Evolutionary conservation across 2,329 filamentous ascomycete species (phyloP), one percentile per base, ranked within the genome.

Genomic region (Arthrobotrys megalospora): DNA sequence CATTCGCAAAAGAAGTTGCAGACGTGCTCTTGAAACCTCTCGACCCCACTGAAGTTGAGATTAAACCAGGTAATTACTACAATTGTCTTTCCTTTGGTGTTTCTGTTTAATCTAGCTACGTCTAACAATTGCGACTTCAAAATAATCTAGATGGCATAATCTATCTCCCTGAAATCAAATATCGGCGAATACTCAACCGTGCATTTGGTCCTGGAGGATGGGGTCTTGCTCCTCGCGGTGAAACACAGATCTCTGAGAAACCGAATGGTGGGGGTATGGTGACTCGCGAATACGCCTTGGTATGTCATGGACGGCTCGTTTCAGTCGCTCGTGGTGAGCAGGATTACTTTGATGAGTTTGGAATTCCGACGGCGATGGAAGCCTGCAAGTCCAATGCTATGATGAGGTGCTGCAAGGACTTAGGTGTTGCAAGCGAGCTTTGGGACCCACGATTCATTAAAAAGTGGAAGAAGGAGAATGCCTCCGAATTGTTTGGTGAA

Each of bases 81-180:
- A 60, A 6, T 1, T 11, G 3, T 11, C 12, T 19, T 32, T 58
- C n/a, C 16, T 43, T 60, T 34, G 36, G 2, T 28, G 11, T 60
- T 64, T 21, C 12, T 32, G 34, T 70, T 36, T 32, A n/a, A 48
- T 58, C 12, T 41, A 32, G 14, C 24, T 24, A 21, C 16, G 16
- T 48, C 43, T 68, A 50, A 65, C 65, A 52, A 65, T 32, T n/a
- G 36, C 19, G 41, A 36, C n/a, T 58, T 28, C 62, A 53, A 16
- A 6, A n/a, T 47, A 41, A 32, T 16, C 8, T 47, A 82, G 96
- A 99, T 86, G 96, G 96, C 38, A 95, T 99, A 81, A 87, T 98
- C 76, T 99, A 98, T 84, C 87, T 99, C 75, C 96, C 96, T 11
- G 96, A 99, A 87, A 98, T 99, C 87, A 97, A 98, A 86, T 99